Evolutionary conservation across 345 rosid genomes (phyloP).

Genomic region (Viola odorata): DNA sequence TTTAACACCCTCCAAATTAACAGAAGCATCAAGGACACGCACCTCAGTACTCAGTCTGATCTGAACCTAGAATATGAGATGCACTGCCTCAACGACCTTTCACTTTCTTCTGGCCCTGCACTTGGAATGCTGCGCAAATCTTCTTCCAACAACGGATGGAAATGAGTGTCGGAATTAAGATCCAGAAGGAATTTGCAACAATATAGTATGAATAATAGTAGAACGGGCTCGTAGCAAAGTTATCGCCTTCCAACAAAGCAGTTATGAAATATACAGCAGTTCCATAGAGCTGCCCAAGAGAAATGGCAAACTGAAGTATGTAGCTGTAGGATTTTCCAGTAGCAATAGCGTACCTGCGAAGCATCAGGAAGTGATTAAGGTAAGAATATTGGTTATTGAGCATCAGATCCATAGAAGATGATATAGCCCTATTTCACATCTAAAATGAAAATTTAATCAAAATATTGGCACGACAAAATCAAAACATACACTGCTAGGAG

Average conservation of each 20-base stretch:
- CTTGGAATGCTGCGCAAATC: conserved; percentile 40
- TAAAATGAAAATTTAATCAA: not conserved
- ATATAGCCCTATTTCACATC: not conserved
- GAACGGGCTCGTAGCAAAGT: conserved; percentile 53
- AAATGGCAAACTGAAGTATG: conserved; percentile 79
- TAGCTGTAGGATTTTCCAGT: conserved; percentile 66
- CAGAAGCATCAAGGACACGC: not conserved
- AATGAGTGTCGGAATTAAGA: conserved; percentile 60
- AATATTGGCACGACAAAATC: not conserved
- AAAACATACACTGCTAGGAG: conserved; percentile 72
- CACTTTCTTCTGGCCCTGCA: conserved; percentile 40
- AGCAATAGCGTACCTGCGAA: conserved; percentile 71
- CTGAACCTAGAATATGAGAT: no score
- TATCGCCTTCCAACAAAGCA: conserved; percentile 73
- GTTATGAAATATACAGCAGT: conserved; percentile 73
- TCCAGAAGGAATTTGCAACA: conserved; percentile 64
- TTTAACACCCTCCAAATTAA: not conserved
- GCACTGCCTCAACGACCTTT: conserved; percentile 36
- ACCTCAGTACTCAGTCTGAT: no score
- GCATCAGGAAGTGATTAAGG: conserved; percentile 3
- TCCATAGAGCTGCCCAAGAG: conserved; percentile 90
- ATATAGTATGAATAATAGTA: conserved; percentile 71
- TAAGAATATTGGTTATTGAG: not conserved
- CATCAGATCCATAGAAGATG: not conserved
- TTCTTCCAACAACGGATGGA: conserved; percentile 73